Evolutionary conservation across 192 early-diverging fungal species (phyloP), one percentile per base, ranked within the genome.

Genomic region (Kickxella alabastrina): DNA sequence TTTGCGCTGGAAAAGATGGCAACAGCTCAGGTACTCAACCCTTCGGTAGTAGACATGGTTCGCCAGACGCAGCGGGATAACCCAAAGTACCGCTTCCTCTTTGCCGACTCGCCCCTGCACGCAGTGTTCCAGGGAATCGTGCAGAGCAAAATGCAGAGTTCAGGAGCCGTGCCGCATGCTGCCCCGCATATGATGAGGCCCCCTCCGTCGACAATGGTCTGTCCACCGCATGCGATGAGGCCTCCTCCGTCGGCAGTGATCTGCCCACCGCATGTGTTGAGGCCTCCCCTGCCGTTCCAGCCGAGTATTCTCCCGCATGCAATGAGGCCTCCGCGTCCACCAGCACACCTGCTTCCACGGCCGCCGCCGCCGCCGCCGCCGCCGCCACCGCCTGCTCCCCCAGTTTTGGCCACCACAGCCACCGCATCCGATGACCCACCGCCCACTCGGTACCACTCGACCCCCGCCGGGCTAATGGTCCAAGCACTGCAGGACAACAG

Each of bases 381-480:
- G 1, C 29, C 26, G 28, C 41, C 49, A 32, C 42, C 61, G 8
- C 53, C 43, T 24, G 18, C 43, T 10, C 26, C 43, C 10, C 43
- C 43, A 12, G 24, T 22, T 4, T 25, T 25, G 12, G 31, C 6
- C 10, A n/a, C 38, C 38, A 6, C 10, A 6, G 14, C 44, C 25
- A 5, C 44, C 25, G 3, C 44, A 12, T 29, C 44, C 5, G 25
- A 8, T 29, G 44, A 19, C 6, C 41, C 41, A 18, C 17, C 22
- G 5, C 3, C 2, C 8, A 14, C 41, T 9, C 56, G 25, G 21
- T 74, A 74, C 37, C 47, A 50, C 53, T 50, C 48, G 19, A 51
- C 66, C 10, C 70, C 70, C 12, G 63, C 63, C 4, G 47, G 70
- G 2, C 13, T 74, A 3, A 74, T 74, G 70, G 22, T 65, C 1